Percentiles rank a stretch among this genome's conserved stretches.
Conservation (phyloP, 495 filamentous ascomycete species). For the Talaromyces proteolyticus region DNA sequence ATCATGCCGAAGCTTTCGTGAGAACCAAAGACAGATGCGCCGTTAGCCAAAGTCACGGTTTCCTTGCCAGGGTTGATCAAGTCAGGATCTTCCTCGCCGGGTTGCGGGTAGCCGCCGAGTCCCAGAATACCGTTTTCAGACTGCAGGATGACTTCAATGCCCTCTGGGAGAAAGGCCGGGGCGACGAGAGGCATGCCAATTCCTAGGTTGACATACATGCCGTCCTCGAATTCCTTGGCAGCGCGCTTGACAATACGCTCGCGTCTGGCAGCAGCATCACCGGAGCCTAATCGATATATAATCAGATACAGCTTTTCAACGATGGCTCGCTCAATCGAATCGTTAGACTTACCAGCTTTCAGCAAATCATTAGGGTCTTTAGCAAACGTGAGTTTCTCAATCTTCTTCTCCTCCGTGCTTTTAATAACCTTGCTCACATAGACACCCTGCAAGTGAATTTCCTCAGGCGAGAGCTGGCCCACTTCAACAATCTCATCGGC, state of each 20-base stretch:
- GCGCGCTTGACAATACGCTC: slow-evolving; percentile 79
- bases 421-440: slow-evolving; percentile 83
- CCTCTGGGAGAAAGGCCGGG: slow-evolving; percentile 69
- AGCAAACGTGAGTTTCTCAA: slow-evolving; percentile 75
- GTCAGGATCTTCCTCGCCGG: slow-evolving; percentile 78
- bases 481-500: slow-evolving; percentile 83
- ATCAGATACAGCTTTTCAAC: too few species aligned
- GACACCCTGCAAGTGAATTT: slow-evolving; percentile 79
- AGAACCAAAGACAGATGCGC: slow-evolving; percentile 74
- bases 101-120: slow-evolving; percentile 73
- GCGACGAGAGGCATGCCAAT: slow-evolving; percentile 92
- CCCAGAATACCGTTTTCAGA: slow-evolving; percentile 89
- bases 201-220: slow-evolving; percentile 90
- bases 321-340: too few species aligned
- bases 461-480: slow-evolving; percentile 68
- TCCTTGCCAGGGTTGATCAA: slow-evolving; percentile 93
- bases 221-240: slow-evolving; percentile 88
- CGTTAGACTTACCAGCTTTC: slow-evolving; percentile 43
- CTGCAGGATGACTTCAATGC: slow-evolving; percentile 78
- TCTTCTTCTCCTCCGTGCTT: slow-evolving; percentile 64
- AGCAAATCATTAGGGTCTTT: slow-evolving; percentile 53
- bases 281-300: slow-evolving; percentile 63
- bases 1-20: slow-evolving; percentile 96
- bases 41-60: slow-evolving; percentile 75
- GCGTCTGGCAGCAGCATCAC: slow-evolving; percentile 66